Conservation (phyloP, 495 filamentous ascomycete species). For the Penicillium diatomitis region DNA sequence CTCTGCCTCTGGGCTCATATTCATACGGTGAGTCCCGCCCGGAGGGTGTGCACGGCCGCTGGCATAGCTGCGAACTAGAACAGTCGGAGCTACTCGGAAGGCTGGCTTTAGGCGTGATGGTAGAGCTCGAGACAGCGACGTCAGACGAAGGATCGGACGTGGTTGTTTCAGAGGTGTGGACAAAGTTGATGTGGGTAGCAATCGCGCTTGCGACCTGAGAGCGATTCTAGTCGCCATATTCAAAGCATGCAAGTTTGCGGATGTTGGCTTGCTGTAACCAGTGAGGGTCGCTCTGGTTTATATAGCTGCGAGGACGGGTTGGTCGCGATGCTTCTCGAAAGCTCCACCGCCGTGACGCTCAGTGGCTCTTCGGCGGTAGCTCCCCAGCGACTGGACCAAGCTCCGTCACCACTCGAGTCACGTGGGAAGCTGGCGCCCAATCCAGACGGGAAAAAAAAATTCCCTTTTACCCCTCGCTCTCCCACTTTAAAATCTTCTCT, state of each 20-base stretch:
- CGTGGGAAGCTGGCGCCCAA: constrained; percentile 15
- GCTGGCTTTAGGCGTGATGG: constrained; percentile 6
- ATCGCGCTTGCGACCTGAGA: constrained; percentile 20
- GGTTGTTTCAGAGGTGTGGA: constrained; percentile 12
- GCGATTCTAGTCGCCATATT: constrained; percentile 32
- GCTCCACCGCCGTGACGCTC: constrained; percentile 24
- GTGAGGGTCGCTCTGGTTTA: constrained; percentile 8
- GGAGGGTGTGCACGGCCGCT: constrained; percentile 76
- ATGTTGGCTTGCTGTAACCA: not conserved
- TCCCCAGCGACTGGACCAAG: constrained; percentile 15
- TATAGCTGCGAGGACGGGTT: constrained; percentile 10
- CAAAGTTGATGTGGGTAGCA: constrained; percentile 20
- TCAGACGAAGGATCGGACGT: constrained; percentile 13
- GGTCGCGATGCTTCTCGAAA: constrained; percentile 37
- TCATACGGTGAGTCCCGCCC: constrained; percentile 88
- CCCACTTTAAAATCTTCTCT: constrained; percentile 14
- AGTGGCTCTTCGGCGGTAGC: constrained; percentile 25
- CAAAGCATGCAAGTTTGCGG: not conserved
- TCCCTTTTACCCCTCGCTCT: constrained; percentile 23
- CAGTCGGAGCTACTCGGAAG: constrained; percentile 4
- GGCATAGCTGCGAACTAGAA: constrained; percentile 50
- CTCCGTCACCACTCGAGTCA: constrained; percentile 28
- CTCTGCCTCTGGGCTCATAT: constrained; percentile 68
- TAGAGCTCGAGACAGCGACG: constrained; percentile 11
- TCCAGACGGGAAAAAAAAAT: constrained; percentile 29